phyloP scores from a whole-genome alignment of 164 flowering plant species.

The Magnolia sinica region DNA sequence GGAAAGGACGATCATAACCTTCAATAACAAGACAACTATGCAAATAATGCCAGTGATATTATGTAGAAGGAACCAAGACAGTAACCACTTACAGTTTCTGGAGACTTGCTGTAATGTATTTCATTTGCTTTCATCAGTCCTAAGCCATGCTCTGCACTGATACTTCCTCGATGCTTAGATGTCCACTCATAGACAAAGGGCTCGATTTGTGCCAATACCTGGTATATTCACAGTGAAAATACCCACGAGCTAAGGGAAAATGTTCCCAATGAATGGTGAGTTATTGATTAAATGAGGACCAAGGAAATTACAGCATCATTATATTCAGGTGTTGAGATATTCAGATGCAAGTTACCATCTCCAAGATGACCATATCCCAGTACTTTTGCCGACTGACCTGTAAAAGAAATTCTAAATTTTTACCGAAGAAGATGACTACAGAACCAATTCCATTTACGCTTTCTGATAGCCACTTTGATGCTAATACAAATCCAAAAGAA shows the following conservation, averaged over 20 bases:
- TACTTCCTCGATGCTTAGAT: constrained; percentile 79
- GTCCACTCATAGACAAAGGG: constrained; percentile 99
- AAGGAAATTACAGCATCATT: constrained; percentile 60
- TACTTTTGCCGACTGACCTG: constrained; percentile 74
- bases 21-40: not conserved
- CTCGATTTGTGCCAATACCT: constrained; percentile 80
- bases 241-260: not conserved
- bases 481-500: not conserved
- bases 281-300: not conserved
- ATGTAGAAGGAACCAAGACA: not conserved
- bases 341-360: constrained; percentile 93
- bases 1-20: no score
- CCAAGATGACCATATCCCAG: constrained; percentile 96
- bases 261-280: not conserved
- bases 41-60: not conserved
- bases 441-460: not conserved
- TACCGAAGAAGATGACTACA: not conserved
- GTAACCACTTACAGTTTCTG: constrained; percentile 55
- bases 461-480: not conserved
- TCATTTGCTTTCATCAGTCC: constrained; percentile 95
- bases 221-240: constrained; percentile 16
- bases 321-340: constrained; percentile 70
- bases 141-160: constrained; percentile 96
- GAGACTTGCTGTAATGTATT: constrained; percentile 85
- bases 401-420: not conserved